Percentiles rank a stretch among this genome's conserved stretches.
phyloP scores from a whole-genome alignment of 2,329 filamentous ascomycete genomes.

The Chrysosporium queenslandicum region DNA sequence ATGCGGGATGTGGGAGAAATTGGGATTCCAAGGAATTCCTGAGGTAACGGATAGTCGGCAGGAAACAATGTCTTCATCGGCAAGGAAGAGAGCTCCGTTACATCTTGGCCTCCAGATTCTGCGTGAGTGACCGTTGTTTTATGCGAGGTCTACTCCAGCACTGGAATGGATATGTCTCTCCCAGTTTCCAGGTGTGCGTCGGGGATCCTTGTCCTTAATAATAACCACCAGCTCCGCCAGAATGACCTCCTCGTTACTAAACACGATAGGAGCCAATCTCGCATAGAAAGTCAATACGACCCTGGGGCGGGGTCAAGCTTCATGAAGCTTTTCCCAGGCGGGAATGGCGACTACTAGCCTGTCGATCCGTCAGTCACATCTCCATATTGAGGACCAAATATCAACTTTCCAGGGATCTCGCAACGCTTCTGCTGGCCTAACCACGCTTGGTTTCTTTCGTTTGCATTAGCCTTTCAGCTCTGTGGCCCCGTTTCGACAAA shows the following conservation, averaged over 20 bases:
- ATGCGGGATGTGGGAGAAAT: not conserved
- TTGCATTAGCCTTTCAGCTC: not conserved
- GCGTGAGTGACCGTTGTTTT: no score
- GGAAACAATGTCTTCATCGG: no score
- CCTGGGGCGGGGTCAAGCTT: conserved; percentile 9
- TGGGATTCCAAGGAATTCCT: no score
- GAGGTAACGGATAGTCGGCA: no score
- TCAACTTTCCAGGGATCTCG: not conserved
- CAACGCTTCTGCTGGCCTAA: not conserved
- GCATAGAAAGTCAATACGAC: not conserved
- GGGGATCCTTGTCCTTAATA: not conserved
- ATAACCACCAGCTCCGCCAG: no score
- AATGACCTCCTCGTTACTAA: no score
- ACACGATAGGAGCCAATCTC: no score
- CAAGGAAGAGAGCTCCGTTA: no score
- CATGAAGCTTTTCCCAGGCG: conserved; percentile 1
- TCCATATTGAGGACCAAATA: not conserved
- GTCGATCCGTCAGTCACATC: not conserved
- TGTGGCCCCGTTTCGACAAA: no score
- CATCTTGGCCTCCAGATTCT: no score
- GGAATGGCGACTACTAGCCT: not conserved
- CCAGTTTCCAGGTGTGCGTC: not conserved
- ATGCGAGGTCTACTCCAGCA: no score
- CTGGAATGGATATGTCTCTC: not conserved
- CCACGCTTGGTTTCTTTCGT: not conserved